phyloP scores from a whole-genome alignment of 2,329 filamentous ascomycete genomes.

The Xylariaceae sp. region DNA sequence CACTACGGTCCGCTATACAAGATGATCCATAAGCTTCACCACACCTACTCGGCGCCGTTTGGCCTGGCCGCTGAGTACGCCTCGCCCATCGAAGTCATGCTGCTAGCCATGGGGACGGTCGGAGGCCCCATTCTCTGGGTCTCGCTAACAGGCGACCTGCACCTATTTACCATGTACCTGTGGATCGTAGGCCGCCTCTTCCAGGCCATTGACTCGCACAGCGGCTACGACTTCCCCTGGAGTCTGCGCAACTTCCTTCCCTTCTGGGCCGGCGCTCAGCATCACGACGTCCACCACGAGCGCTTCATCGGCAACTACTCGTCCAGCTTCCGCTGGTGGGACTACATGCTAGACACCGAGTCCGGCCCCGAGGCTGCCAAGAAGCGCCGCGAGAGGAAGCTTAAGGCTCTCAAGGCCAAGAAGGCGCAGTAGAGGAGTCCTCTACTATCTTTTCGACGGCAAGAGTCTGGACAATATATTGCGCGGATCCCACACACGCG shows the following conservation, averaged over 20 bases:
- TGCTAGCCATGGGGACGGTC: conserved; percentile 84
- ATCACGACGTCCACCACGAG: conserved; percentile 97
- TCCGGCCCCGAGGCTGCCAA: conserved; percentile 82
- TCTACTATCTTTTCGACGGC: no score
- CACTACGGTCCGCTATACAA: conserved; percentile 97
- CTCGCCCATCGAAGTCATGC: conserved; percentile 94
- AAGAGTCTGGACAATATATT: no score
- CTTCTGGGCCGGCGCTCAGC: conserved; percentile 95
- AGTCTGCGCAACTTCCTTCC: conserved; percentile 91
- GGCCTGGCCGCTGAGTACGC: conserved; percentile 96
- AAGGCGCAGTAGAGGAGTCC: conserved; percentile 56
- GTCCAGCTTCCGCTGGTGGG: conserved; percentile 99
- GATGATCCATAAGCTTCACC: conserved; percentile 97
- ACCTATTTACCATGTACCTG: conserved; percentile 95
- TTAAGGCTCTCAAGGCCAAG: conserved; percentile 59
- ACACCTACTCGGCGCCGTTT: conserved; percentile 97
- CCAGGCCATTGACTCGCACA: conserved; percentile 97
- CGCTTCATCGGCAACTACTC: conserved; percentile 98
- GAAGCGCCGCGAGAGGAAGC: conserved; percentile 74
- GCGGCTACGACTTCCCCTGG: conserved; percentile 98
- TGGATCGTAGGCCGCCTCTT: conserved; percentile 93
- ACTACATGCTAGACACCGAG: conserved; percentile 90
- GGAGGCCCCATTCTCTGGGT: conserved; percentile 80
- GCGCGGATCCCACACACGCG: no score
- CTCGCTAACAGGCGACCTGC: conserved; percentile 76